These are phyloP conservation scores for Lyophyllum semitale DNA, from an alignment of 768 basidiomycete genomes.

Conservation along the genomic window DNA sequence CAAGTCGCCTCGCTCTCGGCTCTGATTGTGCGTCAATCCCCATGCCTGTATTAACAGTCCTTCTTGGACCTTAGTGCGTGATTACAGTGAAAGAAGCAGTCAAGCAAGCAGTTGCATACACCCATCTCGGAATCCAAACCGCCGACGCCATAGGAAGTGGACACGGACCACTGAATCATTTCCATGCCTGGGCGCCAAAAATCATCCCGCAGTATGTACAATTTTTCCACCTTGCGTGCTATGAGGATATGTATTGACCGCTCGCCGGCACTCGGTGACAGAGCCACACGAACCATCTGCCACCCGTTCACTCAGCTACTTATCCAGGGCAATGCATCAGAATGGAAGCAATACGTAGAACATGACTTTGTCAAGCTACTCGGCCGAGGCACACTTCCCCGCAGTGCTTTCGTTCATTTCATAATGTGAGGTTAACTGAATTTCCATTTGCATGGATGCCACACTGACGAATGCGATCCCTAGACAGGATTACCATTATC, in stretches of 20 bases:
- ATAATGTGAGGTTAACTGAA: constrained; percentile 58
- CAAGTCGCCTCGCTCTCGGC: constrained; percentile 62
- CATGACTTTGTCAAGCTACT: constrained; percentile 84
- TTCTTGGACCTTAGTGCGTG: background rate
- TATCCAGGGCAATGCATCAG: constrained; percentile 51
- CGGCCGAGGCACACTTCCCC: constrained; percentile 68
- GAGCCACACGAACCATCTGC: constrained; percentile 59
- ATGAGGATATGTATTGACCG: background rate
- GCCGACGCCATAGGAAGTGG: constrained; percentile 72
- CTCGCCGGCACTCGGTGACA: constrained; percentile 22
- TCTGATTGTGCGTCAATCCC: constrained; percentile 33
- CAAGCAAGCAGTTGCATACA: constrained; percentile 65
- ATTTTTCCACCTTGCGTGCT: background rate
- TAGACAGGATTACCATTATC: constrained; percentile 82
- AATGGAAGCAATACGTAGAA: constrained; percentile 77
- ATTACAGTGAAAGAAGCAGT: constrained; percentile 59
- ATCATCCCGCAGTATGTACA: constrained; percentile 48
- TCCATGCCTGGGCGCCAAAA: constrained; percentile 55
- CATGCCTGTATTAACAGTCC: background rate
- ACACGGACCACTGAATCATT: constrained; percentile 85
- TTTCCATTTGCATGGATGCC: background rate
- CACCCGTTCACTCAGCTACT: constrained; percentile 71
- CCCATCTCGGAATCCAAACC: constrained; percentile 70
- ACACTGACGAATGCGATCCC: background rate
- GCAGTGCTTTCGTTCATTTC: constrained; percentile 77